These are phyloP conservation scores for Volvox reticuliferus DNA, from an alignment of 139 green algal species.

Conservation along the genomic window DNA sequence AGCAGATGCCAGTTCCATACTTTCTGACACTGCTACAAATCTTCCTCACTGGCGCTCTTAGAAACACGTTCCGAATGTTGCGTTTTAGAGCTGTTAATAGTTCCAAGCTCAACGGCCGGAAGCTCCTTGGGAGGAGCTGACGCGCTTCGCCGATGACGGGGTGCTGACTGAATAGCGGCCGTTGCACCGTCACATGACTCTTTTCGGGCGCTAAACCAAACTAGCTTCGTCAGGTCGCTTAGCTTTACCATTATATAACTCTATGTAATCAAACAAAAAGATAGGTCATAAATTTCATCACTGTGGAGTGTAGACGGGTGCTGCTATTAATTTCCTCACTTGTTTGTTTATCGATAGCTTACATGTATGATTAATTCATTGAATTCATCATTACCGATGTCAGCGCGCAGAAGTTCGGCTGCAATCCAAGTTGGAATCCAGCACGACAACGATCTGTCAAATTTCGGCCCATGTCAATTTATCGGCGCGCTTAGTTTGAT, in stretches of 20 bases:
- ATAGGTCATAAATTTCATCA: too few relatives aligned
- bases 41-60: not conserved
- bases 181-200: not conserved
- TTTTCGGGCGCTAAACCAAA: slow-evolving; percentile 18
- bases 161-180: not conserved
- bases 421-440: too few relatives aligned
- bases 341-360: too few relatives aligned
- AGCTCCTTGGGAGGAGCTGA: not conserved
- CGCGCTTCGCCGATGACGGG: not conserved
- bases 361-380: too few relatives aligned
- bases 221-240: slow-evolving; percentile 13
- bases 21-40: not conserved
- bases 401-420: too few relatives aligned
- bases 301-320: too few relatives aligned
- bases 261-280: too few relatives aligned
- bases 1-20: not conserved
- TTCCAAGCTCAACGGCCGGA: not conserved
- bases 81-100: not conserved
- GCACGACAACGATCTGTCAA: too few relatives aligned
- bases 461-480: too few relatives aligned
- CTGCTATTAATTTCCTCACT: too few relatives aligned
- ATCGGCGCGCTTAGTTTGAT: too few relatives aligned
- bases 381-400: too few relatives aligned
- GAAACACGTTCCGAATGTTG: not conserved
- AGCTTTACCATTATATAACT: slow-evolving; percentile 25